These are phyloP conservation scores for Hortiboletus flavorubellus DNA, from an alignment of 768 basidiomycete genomes.

Conservation along the genomic window DNA sequence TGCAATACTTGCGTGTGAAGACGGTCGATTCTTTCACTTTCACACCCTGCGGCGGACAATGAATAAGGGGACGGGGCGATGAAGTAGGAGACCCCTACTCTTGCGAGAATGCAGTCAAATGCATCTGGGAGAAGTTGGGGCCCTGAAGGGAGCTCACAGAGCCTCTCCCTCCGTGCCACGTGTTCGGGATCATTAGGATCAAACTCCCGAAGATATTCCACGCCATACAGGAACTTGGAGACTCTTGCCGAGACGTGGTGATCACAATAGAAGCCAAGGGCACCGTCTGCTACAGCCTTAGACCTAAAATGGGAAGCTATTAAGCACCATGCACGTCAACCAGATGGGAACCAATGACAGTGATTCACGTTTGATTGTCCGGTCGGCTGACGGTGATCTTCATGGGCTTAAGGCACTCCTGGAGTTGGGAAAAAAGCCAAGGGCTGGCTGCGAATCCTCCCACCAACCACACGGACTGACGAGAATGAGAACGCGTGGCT, in stretches of 20 bases:
- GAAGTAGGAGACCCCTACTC: conserved; percentile 44
- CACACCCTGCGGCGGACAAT: conserved; percentile 43
- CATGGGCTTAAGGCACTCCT: conserved; percentile 57
- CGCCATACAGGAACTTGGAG: conserved; percentile 80
- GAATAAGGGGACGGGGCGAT: conserved; percentile 2
- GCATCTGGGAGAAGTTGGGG: conserved; percentile 77
- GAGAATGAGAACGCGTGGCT: conserved; percentile 9
- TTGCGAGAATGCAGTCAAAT: conserved; percentile 74
- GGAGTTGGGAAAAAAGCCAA: conserved; percentile 74
- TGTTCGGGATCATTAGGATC: conserved; percentile 67
- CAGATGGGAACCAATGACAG: conserved; percentile 5
- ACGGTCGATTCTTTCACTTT: conserved; percentile 81
- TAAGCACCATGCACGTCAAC: conserved; percentile 5
- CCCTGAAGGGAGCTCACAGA: conserved; percentile 75
- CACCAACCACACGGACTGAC: conserved; percentile 76
- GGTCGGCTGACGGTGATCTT: conserved; percentile 67
- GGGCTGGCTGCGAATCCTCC: conserved; percentile 83
- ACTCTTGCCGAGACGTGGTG: conserved; percentile 81
- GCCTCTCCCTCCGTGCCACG: conserved; percentile 53
- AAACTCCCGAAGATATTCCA: conserved; percentile 70
- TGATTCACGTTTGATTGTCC: conserved; percentile 70
- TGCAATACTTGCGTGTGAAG: conserved; percentile 79
- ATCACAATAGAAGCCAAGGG: conserved; percentile 81
- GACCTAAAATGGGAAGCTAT: conserved; percentile 44
- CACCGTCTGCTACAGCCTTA: conserved; percentile 82